Evolutionary conservation across 208 protist species (phyloP).

Genomic region (Trypanosoma conorhini): DNA sequence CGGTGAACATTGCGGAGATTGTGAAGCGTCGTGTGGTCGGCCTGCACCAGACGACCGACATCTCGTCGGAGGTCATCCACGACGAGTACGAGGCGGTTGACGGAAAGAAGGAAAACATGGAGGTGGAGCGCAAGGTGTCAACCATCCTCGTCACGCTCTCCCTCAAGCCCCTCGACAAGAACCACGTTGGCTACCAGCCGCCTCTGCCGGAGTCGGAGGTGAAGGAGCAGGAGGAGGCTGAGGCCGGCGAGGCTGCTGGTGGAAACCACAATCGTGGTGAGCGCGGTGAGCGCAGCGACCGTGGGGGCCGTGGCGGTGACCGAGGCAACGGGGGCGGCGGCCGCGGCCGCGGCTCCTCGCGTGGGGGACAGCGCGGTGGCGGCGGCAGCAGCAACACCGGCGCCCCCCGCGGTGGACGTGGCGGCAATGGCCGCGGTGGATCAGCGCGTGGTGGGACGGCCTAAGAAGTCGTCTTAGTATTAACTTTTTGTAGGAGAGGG

Average conservation of each 20-base stretch:
- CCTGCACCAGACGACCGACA: constrained; percentile 92
- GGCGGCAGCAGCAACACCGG: constrained; percentile 29
- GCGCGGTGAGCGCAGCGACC: constrained; percentile 30
- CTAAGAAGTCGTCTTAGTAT: background rate
- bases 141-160: constrained; percentile 92
- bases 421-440: constrained; percentile 18
- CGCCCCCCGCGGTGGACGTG: constrained; percentile 20
- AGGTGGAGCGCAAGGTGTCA: constrained; percentile 84
- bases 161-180: constrained; percentile 77
- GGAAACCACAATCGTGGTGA: constrained; percentile 38
- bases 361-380: constrained; percentile 43
- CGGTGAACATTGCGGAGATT: constrained; percentile 93
- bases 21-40: constrained; percentile 90
- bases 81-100: constrained; percentile 92
- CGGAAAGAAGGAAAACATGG: constrained; percentile 65
- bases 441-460: constrained; percentile 3
- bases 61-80: constrained; percentile 73
- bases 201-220: constrained; percentile 90
- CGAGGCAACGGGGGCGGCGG: constrained; percentile 33
- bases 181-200: constrained; percentile 89
- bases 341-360: constrained; percentile 29
- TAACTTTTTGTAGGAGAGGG: background rate
- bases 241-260: constrained; percentile 13
- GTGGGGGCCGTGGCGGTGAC: constrained; percentile 7
- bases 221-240: constrained; percentile 66